Evolutionary conservation across 1,284 basidiomycete genomes (phyloP).

Genomic region (Rhodotorula sp.): DNA sequence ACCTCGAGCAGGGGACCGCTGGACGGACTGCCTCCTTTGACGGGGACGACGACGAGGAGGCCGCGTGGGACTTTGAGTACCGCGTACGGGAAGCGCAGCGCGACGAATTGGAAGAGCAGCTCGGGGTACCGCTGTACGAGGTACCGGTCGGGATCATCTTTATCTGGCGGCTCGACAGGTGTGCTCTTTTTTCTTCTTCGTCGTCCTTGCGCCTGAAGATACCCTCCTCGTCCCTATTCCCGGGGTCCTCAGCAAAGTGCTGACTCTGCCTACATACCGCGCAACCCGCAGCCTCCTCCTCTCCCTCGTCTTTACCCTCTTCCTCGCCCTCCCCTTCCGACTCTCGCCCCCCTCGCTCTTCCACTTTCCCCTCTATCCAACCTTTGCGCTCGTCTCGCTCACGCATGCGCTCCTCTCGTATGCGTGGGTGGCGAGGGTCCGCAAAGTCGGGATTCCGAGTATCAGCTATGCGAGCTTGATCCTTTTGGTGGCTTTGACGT

Average conservation of each 20-base stretch:
- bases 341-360: slow-evolving; percentile 30
- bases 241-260: neutral
- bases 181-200: slow-evolving; percentile 13
- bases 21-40: neutral
- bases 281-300: slow-evolving; percentile 14
- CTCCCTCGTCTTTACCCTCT: slow-evolving; percentile 31
- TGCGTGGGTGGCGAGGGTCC: slow-evolving; percentile 17
- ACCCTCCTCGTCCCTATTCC: slow-evolving; percentile 2
- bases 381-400: slow-evolving; percentile 14
- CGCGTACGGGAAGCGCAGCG: slow-evolving; percentile 25
- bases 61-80: slow-evolving; percentile 24
- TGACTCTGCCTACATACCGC: neutral
- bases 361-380: slow-evolving; percentile 20
- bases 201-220: slow-evolving; percentile 11
- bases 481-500: slow-evolving; percentile 4
- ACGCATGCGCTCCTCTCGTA: slow-evolving; percentile 20
- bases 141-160: slow-evolving; percentile 36
- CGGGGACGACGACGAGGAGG: too few species aligned
- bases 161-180: slow-evolving; percentile 39
- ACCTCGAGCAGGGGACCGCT: neutral
- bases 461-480: slow-evolving; percentile 22
- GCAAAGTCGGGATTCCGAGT: slow-evolving; percentile 12
- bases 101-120: slow-evolving; percentile 33
- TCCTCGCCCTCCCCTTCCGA: slow-evolving; percentile 37
- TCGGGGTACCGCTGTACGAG: slow-evolving; percentile 38